Evolutionary conservation across 768 basidiomycete species (phyloP).

Genomic region (Gymnopilus junonius): DNA sequence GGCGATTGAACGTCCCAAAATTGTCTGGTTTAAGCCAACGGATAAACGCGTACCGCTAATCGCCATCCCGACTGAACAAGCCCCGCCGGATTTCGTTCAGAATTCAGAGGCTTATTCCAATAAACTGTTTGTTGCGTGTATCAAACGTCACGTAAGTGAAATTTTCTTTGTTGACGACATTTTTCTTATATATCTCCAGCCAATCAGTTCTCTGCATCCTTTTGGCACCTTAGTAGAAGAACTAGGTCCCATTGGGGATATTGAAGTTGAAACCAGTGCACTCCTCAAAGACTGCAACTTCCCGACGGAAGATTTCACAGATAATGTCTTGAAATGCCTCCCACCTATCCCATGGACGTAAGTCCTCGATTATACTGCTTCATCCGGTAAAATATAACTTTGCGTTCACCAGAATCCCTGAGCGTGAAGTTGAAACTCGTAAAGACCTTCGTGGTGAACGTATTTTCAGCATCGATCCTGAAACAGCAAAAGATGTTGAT

Average conservation of each 20-base stretch:
- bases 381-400: conserved; percentile 15
- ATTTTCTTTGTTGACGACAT: conserved; percentile 2
- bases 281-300: conserved; percentile 99
- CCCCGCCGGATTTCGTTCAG: conserved; percentile 94
- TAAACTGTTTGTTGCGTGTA: conserved; percentile 95
- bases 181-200: conserved; percentile 46
- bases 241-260: conserved; percentile 96
- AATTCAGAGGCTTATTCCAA: conserved; percentile 90
- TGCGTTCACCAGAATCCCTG: conserved; percentile 66
- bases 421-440: conserved; percentile 85
- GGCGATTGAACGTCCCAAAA: conserved; percentile 90
- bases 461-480: conserved; percentile 93
- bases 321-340: conserved; percentile 92
- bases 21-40: conserved; percentile 99
- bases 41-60: conserved; percentile 99
- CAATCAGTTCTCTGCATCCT: conserved; percentile 95
- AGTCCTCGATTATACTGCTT: conserved; percentile 32
- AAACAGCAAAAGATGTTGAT: conserved; percentile 88
- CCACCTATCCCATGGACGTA: conserved; percentile 96
- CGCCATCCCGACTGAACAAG: conserved; percentile 98
- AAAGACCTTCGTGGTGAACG: conserved; percentile 86
- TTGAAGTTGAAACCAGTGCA: conserved; percentile 97
- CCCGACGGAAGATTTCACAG: conserved; percentile 96
- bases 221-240: conserved; percentile 99
- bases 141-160: conserved; percentile 89